Conservation (phyloP, 2,329 filamentous ascomycete species). For the Cercospora sojina region DNA sequence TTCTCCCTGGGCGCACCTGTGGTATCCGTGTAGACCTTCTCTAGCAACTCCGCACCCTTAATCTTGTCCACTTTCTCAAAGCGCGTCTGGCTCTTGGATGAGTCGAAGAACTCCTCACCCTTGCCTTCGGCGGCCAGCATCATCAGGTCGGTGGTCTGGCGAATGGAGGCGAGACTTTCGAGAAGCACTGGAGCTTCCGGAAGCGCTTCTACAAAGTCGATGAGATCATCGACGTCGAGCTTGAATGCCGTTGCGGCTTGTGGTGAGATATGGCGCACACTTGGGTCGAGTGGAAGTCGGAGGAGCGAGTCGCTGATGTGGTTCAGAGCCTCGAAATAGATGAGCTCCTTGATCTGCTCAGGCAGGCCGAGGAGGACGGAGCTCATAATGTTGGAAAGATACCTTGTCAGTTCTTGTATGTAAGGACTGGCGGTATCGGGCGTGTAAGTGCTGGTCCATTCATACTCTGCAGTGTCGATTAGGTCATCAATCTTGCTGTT, state of each 20-base stretch:
- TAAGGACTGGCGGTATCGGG: slow-evolving; percentile 81
- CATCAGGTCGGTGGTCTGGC: slow-evolving; percentile 89
- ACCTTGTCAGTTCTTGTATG: slow-evolving; percentile 90
- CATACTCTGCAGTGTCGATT: slow-evolving; percentile 94
- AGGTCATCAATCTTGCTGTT: slow-evolving; percentile 98
- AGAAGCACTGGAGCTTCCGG: slow-evolving; percentile 78
- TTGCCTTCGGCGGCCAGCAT: slow-evolving; percentile 69
- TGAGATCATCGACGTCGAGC: slow-evolving; percentile 79
- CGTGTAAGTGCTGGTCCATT: slow-evolving; percentile 69
- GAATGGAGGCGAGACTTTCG: slow-evolving; percentile 86
- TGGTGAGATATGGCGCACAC: slow-evolving; percentile 82
- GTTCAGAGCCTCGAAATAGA: slow-evolving; percentile 93
- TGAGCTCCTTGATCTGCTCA: slow-evolving; percentile 92
- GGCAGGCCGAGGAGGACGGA: slow-evolving; percentile 91
- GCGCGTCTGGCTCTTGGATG: slow-evolving; percentile 83
- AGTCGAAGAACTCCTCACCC: slow-evolving; percentile 91
- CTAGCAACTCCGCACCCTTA: slow-evolving; percentile 83
- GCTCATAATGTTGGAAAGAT: slow-evolving; percentile 94
- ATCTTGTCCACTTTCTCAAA: slow-evolving; percentile 90
- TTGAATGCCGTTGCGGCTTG: slow-evolving; percentile 79
- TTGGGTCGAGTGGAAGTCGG: slow-evolving; percentile 69
- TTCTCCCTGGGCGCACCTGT: slow-evolving; percentile 17
- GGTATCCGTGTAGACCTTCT: slow-evolving; percentile 61
- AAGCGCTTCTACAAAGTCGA: slow-evolving; percentile 80
- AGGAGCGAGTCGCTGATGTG: slow-evolving; percentile 68